Conservation (phyloP, 1,284 basidiomycete species). For the Sparassis latifolia region DNA sequence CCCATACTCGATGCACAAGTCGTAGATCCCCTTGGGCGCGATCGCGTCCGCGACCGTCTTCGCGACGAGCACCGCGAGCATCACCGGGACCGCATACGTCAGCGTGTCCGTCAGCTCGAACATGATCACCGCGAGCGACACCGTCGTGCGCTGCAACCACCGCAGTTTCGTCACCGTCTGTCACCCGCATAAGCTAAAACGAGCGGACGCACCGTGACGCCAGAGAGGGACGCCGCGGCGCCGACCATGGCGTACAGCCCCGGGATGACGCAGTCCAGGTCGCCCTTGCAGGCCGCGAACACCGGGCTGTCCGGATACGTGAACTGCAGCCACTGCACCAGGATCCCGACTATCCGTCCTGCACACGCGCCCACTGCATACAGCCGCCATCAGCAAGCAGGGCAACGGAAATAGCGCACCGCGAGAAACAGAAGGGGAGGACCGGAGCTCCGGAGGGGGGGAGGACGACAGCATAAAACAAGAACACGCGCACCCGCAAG, state of each 20-base stretch:
- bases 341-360: constrained; percentile 83
- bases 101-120: constrained; percentile 94
- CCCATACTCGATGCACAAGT: constrained; percentile 83
- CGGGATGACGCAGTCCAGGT: constrained; percentile 71
- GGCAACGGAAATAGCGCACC: too few species aligned
- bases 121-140: constrained; percentile 95
- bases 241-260: constrained; percentile 92
- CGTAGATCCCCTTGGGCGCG: constrained; percentile 93
- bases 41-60: constrained; percentile 91
- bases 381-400: not conserved
- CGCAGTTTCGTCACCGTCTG: not conserved
- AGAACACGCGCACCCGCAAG: constrained; percentile 45
- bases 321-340: constrained; percentile 75
- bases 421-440: too few species aligned
- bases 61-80: constrained; percentile 85
- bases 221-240: constrained; percentile 82
- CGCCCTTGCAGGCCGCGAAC: constrained; percentile 61
- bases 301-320: constrained; percentile 55
- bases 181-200: not conserved
- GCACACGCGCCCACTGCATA: constrained; percentile 84
- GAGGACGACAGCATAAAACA: not conserved
- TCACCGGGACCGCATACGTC: constrained; percentile 93
- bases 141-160: constrained; percentile 63
- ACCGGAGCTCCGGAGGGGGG: too few species aligned
- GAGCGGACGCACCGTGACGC: constrained; percentile 62